Evolutionary conservation across 1,284 basidiomycete genomes (phyloP), one percentile per base, ranked within the genome.

Genomic region (Laetiporus sulphureus): DNA sequence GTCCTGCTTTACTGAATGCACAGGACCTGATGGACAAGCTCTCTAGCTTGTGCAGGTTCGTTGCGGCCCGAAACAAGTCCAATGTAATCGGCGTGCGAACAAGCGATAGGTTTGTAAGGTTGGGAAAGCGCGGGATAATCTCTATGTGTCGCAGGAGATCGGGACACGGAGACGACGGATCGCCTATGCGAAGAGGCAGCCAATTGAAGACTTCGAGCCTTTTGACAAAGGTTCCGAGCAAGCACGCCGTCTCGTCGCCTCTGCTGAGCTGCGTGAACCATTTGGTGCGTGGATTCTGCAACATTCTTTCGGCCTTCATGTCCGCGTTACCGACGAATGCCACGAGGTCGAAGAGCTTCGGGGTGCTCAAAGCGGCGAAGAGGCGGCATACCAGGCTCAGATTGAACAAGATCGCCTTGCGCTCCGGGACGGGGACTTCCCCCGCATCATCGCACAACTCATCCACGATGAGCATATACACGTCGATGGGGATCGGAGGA

Each of bases 331-430:
- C 37, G 21, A 32, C 37, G 27, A 46, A 41, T 4, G 38, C 30
- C 15, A 49, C 4, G 16, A 23, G 24, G 18, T 36, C 29, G 45
- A 43, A 49, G 11, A 49, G 47, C 35, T 46, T 46, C 10, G 40
- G 47, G 13, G 36, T 24, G 33, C 36, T 54, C 1, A 61, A 23
- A 15, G 60, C 56, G 38, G 59, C 62, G 43, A 74, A 73, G 50
- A 69, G 64, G 21, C 62, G 62, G 49, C 72, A 74, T 22, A 68
- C 68, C 31, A 56, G 55, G 4, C 66, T 62, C 21, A 73, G 56
- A 8, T 50, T 59, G 21, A 49, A 45, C 10, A 71, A 51, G 2
- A 38, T 44, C 7, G 16, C 38, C 32, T 49, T 48, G 35, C 51
- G 40, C 16, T 52, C 49, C 7, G 16, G 16, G 20, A 32, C 12